Evolutionary conservation across 2,329 filamentous ascomycete species (phyloP).

Genomic region (Sporothrix pallida): DNA sequence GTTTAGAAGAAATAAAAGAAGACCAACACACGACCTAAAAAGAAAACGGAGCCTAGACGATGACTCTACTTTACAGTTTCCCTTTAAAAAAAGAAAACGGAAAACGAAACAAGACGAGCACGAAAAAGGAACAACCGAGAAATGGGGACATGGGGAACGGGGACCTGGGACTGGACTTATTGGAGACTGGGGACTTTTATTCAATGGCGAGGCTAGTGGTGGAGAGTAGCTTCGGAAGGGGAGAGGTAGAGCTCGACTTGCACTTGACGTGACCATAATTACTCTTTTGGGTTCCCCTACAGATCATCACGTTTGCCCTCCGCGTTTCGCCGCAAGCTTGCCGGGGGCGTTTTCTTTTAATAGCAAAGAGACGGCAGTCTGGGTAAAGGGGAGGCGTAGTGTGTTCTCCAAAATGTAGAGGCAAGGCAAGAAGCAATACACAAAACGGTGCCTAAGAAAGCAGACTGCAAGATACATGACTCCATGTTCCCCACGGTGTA

Average conservation of each 20-base stretch:
- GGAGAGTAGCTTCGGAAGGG: neutral
- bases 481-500: constrained; percentile 25
- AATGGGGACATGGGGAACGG: neutral
- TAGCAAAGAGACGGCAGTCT: too few relatives aligned
- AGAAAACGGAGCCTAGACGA: neutral
- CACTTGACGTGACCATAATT: neutral
- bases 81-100: neutral
- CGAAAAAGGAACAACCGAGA: constrained; percentile 30
- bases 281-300: neutral
- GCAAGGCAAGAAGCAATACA: neutral
- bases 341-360: neutral
- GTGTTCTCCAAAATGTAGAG: neutral
- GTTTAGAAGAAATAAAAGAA: neutral
- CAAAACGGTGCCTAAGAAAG: too few relatives aligned
- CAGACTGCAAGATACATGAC: neutral
- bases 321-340: constrained; percentile 33
- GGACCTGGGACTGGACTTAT: too few relatives aligned
- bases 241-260: constrained; percentile 10
- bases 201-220: constrained; percentile 1
- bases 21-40: constrained; percentile 27
- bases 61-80: neutral
- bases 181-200: too few relatives aligned
- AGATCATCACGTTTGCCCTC: constrained; percentile 24
- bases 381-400: constrained; percentile 20
- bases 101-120: constrained; percentile 11